Base-by-base conservation (phyloP, 2,329 filamentous ascomycete species). In the Fusarium luffae region DNA sequence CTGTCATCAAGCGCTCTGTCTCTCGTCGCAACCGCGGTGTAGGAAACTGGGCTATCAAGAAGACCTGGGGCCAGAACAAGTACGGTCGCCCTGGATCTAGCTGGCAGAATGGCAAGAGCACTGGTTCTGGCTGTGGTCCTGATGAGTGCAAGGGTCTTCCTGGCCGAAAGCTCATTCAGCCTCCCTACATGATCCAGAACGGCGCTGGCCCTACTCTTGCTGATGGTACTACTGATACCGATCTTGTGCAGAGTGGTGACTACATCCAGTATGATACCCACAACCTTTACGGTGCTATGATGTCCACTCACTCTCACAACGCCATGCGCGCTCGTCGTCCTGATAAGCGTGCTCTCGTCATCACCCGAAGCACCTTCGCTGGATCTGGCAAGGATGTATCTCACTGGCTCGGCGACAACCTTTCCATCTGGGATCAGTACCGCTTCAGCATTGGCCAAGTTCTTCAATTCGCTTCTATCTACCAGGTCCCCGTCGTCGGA, bases 241-340 rank as follows among this genome's bases (percentile, higher is more conserved):
- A 74, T 27, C 66, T 74, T 7, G 63, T 74, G 1, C 72, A 74
- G 48, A 60, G 54, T 4, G 61, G 70, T 6, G 70, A 56, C 0
- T 74, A 73, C 6, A 47, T 64, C 8, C 70, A 74, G 50, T 73
- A 73, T 12, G 92, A 94, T 71, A 92, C 89, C 0, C 92, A 94
- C 77, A 94, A 94, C 71, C 79, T 94, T 2, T 93, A 92, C 77
- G 92, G 92, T 2, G 86, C 87, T 10, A 89, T 93, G 89, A 94
- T 94, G 92, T 91, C 89, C 2, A 83, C 19, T 82, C 87, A 7
- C 11, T 92, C 90, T 0, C 85, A 88, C 54, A 78, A 85, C 14
- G 89, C 92, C 3, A 92, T 94, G 91, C 78, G 88, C 9, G 79
- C 82, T 14, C 87, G 92, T 11, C 86, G 91, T 0, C 91, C 92